A percentile compares a stretch with the other conserved stretches of the same genome.
These are phyloP conservation scores for Grosmannia serpens DNA, from an alignment of 2,329 filamentous ascomycete species.

Conservation along the genomic window DNA sequence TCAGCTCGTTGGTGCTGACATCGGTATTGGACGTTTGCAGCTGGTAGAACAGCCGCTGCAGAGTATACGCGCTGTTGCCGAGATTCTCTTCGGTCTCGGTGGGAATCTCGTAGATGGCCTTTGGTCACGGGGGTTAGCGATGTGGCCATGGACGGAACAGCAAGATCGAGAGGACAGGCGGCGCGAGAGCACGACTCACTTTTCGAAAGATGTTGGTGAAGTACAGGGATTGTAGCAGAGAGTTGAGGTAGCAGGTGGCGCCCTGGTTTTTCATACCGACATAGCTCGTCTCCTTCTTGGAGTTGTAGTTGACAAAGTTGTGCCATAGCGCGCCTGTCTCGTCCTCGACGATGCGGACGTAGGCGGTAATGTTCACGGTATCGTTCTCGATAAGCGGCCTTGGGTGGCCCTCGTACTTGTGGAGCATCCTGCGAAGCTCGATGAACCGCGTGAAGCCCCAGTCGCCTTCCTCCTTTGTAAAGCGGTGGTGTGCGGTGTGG, in stretches of 20 bases:
- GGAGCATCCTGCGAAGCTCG: conserved; percentile 77
- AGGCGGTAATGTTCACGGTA: conserved; percentile 68
- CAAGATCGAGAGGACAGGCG: background rate
- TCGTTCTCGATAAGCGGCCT: conserved; percentile 71
- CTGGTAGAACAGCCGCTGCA: conserved; percentile 90
- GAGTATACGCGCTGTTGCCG: conserved; percentile 81
- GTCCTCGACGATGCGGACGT: conserved; percentile 71
- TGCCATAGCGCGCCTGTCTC: conserved; percentile 86
- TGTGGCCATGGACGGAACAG: background rate
- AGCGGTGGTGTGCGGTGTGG: conserved; percentile 82
- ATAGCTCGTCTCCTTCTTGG: conserved; percentile 97
- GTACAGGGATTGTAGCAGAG: conserved; percentile 71
- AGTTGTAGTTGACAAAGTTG: conserved; percentile 90
- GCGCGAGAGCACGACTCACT: conserved; percentile 27
- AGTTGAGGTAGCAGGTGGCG: conserved; percentile 82
- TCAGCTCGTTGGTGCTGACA: conserved; percentile 85
- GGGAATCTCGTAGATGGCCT: conserved; percentile 95
- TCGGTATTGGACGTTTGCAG: conserved; percentile 76
- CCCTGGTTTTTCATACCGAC: conserved; percentile 96
- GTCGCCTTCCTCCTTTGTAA: conserved; percentile 91
- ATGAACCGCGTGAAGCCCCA: conserved; percentile 98
- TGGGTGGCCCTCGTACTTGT: conserved; percentile 51
- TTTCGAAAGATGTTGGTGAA: conserved; percentile 92
- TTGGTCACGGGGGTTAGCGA: background rate
- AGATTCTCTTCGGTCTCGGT: conserved; percentile 74